Evolutionary conservation across 2,329 filamentous ascomycete species (phyloP), one percentile per base, ranked within the genome.

Genomic region (Cladosporium halotolerans): DNA sequence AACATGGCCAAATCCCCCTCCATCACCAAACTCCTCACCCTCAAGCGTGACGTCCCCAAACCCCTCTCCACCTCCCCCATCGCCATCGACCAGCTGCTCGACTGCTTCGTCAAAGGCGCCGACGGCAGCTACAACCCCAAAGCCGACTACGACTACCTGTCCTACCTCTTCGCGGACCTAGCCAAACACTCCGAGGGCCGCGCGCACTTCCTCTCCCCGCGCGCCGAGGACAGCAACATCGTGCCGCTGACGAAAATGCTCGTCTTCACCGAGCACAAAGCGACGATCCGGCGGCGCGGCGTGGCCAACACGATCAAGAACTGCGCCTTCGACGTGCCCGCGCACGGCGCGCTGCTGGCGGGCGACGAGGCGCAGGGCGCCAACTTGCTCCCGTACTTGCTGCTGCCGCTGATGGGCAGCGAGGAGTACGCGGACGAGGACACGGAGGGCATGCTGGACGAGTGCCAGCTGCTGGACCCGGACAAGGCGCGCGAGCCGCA

Each of bases 241-340:
- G 83, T 96, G n/a, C 93, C 93, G 2, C 77, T 97, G 45, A 89
- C 87, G 45, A 97, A 97, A 75, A 77, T 99, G 57, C 87, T 86
- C 56, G 92, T 97, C 55, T 97, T 97, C 70, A 97, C 93, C 1
- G 89, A 95, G 70, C 89, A 96, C 73, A 78, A 81, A 62, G 95
- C 88, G 2, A 80, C 86, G 28, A 83, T 96, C 51, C 82, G 93
- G 54, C 80, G 93, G 52, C 89, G 89, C 63, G 93, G 93, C n/a
- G 91, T 96, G n/a, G 92, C 92, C 7, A 90, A 85, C 56, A 93
- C 89, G 9, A 89, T 99, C 68, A 97, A 97, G 71, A 99, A 99
- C 66, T 83, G 88, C 31, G 84, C 89, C 6, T 97, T 99, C 66
- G 87, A 95, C 63, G 72, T 92, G 5, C 72, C 81, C 3, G 80